Evolutionary conservation across 2,329 filamentous ascomycete genomes (phyloP), one percentile per base, ranked within the genome.

Genomic region (Fusarium nodosum): DNA sequence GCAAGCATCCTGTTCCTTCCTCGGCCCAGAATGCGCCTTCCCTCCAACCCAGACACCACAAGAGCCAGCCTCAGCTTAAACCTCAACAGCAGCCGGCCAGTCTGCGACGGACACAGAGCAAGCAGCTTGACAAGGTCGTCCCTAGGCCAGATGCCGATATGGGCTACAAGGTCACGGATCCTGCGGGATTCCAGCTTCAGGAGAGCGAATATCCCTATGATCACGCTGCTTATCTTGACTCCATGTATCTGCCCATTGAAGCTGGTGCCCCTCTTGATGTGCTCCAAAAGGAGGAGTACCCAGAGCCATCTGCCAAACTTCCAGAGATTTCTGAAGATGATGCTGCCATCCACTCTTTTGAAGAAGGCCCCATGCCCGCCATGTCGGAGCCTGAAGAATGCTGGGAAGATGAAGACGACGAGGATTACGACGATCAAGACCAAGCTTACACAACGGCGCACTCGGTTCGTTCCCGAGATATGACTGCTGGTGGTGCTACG

Each of bases 381-480:
- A 75, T 80, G 41, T 81, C 78, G 3, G 80, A 82, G 48, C 73
- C 85, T 0, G 91, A 93, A 72, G 91, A 94, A 76, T 92, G 90
- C 73, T 93, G 90, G 90, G 90, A 93, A 18, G 92, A 94, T 20
- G 91, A 92, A 18, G 91, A 95, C 28, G 91, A 92, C 15, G 93
- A 94, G 67, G 84, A 82, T 41, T 87, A 86, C 67, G 86, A 88
- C 45, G 86, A 88, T 72, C 79, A 82, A 42, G 78, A 81, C 30
- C 91, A 91, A 61, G 94, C 92, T 24, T 93, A 92, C 60, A 90
- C 90, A 26, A 96, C 93, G 4, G 90, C 92, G 39, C 90, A 91
- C 72, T 94, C 93, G 13, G 88, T 89, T 68, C 87, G 88, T 24
- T 93, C 94, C 52, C 91, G 92, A 45, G 86, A 88, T 70, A 81